These are phyloP conservation scores for Clarkia xantiana DNA, from an alignment of 345 rosid genomes.

Conservation along the genomic window DNA sequence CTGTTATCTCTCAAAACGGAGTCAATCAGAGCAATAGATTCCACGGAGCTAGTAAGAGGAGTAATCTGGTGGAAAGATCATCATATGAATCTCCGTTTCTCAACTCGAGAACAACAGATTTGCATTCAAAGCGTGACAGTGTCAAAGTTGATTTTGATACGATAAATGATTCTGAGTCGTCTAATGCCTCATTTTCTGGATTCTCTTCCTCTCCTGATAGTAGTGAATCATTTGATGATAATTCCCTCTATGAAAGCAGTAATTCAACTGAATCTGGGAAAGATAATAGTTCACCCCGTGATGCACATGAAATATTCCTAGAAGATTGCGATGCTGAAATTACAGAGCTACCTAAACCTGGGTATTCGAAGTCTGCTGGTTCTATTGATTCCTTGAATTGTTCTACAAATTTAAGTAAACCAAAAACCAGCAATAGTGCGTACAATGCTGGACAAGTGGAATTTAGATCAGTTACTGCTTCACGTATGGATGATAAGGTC, in stretches of 20 bases:
- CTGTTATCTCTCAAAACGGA: constrained; percentile 7
- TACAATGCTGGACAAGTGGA: constrained; percentile 7
- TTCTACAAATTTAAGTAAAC: constrained; percentile 17
- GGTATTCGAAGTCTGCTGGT: constrained; percentile 66
- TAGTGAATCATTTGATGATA: constrained; percentile 58
- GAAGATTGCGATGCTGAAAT: constrained; percentile 18
- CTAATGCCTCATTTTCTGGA: constrained; percentile 59
- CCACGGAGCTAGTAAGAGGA: constrained; percentile 11
- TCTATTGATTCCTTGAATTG: constrained; percentile 52
- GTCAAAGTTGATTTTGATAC: constrained; percentile 24
- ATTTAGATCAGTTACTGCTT: constrained; percentile 13
- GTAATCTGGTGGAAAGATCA: constrained; percentile 16
- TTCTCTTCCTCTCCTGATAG: constrained; percentile 39
- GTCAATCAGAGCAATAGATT: not conserved
- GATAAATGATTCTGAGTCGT: constrained; percentile 35
- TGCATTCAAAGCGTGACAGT: constrained; percentile 18
- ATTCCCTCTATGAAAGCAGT: constrained; percentile 51
- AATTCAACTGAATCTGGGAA: constrained; percentile 50
- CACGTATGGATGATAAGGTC: constrained; percentile 11
- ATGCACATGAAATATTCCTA: constrained; percentile 18
- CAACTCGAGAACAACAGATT: constrained; percentile 18
- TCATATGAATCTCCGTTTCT: constrained; percentile 18
- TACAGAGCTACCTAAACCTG: constrained; percentile 25
- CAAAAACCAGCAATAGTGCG: constrained; percentile 16
- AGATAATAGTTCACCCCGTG: constrained; percentile 25